Evolutionary conservation across 2,329 filamentous ascomycete species (phyloP).

Genomic region (Botrytis fragariae): DNA sequence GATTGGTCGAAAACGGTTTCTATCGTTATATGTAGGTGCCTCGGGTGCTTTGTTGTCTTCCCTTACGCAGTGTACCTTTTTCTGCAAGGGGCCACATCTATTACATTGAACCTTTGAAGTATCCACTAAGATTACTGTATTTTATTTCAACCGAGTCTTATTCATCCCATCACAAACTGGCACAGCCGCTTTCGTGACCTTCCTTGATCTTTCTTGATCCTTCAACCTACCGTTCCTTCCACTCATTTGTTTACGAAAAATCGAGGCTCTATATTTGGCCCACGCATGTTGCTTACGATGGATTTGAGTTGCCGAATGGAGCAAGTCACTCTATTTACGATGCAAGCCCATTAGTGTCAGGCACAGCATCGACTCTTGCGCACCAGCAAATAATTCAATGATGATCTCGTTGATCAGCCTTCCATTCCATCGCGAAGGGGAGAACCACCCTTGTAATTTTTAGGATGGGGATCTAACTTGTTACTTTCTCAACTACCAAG

Average conservation of each 20-base stretch:
- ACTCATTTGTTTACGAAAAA: slow-evolving; percentile 9
- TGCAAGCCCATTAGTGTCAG: slow-evolving; percentile 16
- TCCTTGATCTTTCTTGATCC: slow-evolving; percentile 15
- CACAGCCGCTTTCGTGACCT: slow-evolving; percentile 16
- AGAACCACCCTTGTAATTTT: background rate
- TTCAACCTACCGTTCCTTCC: slow-evolving; percentile 10
- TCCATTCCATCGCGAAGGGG: background rate
- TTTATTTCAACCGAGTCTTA: slow-evolving; percentile 4
- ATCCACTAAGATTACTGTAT: background rate
- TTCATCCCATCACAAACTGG: slow-evolving; percentile 14
- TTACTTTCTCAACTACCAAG: slow-evolving; percentile 6
- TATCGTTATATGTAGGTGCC: slow-evolving; percentile 1
- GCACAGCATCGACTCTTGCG: slow-evolving; percentile 19
- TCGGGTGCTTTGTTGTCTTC: background rate
- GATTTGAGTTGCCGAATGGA: slow-evolving; percentile 13
- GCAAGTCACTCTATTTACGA: slow-evolving; percentile 20
- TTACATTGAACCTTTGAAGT: background rate
- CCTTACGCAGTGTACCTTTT: background rate
- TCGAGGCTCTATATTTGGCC: slow-evolving; percentile 20
- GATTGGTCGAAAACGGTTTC: background rate
- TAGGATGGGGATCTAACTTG: slow-evolving; percentile 6
- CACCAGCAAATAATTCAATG: slow-evolving; percentile 15
- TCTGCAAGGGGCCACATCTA: slow-evolving; percentile 2
- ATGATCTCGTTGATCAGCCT: background rate
- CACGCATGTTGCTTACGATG: slow-evolving; percentile 11